Evolutionary conservation across 768 basidiomycete genomes (phyloP).

Genomic region (Mycena vulgaris): DNA sequence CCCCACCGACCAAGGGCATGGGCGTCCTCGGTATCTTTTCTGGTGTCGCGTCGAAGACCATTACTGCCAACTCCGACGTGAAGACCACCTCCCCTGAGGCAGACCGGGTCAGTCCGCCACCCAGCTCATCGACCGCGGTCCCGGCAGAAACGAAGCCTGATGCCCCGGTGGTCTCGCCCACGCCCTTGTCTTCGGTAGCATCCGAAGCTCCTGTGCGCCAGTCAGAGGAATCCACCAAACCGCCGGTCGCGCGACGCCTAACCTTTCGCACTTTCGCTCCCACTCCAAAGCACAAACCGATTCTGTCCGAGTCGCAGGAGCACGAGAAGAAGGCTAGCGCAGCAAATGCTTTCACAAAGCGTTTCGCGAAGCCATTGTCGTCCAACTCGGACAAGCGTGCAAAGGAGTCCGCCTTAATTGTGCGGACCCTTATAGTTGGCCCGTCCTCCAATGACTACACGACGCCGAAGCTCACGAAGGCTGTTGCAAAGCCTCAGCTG

Average conservation of each 20-base stretch:
- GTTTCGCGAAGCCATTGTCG: conserved; percentile 43
- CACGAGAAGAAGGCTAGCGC: conserved; percentile 58
- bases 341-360: conserved; percentile 54
- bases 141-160: conserved; percentile 13
- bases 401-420: conserved; percentile 71
- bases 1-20: conserved; percentile 41
- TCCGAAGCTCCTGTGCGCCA: neutral
- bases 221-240: conserved; percentile 32
- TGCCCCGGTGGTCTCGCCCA: neutral
- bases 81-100: conserved; percentile 21
- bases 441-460: conserved; percentile 49
- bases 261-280: conserved; percentile 64
- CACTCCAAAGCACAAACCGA: conserved; percentile 50
- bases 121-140: neutral
- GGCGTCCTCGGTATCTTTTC: conserved; percentile 47
- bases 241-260: conserved; percentile 56
- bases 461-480: conserved; percentile 56
- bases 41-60: conserved; percentile 18
- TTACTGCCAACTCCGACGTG: conserved; percentile 1
- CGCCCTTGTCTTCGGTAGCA: neutral
- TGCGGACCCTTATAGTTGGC: conserved; percentile 82
- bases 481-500: conserved; percentile 66
- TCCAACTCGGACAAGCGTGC: conserved; percentile 72
- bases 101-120: conserved; percentile 3
- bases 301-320: conserved; percentile 54